Conservation (phyloP, 352 stramenopile genomes). For the Peronosclerospora sorghi region DNA sequence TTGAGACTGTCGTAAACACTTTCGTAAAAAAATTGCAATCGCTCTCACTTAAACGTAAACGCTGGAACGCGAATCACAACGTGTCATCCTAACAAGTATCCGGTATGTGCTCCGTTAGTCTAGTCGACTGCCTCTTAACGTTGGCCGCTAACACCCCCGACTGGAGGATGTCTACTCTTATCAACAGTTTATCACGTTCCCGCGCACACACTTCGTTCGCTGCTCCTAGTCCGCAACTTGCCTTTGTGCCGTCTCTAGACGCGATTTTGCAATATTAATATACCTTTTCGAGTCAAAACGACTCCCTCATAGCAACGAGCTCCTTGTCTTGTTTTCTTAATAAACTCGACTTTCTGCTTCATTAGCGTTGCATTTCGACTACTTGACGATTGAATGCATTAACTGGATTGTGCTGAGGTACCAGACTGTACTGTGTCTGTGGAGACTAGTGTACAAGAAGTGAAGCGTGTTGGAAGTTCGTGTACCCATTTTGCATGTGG, state of each 20-base stretch:
- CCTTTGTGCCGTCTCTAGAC: conserved; percentile 10
- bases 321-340: conserved; percentile 11
- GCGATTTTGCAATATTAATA: conserved; percentile 17
- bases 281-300: conserved; percentile 17
- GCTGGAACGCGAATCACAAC: conserved; percentile 5
- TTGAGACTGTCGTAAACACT: conserved; percentile 7
- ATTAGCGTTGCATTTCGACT: conserved; percentile 9
- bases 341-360: conserved; percentile 13
- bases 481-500: no score
- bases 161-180: conserved; percentile 20
- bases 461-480: no score
- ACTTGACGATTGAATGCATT: not conserved
- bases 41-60: conserved; percentile 11
- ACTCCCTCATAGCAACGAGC: conserved; percentile 13
- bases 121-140: not conserved
- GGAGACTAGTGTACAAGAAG: no score
- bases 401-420: no score
- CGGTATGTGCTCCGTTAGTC: not conserved
- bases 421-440: no score
- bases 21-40: conserved; percentile 5
- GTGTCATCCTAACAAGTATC: not conserved
- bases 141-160: conserved; percentile 3
- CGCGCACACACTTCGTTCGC: conserved; percentile 10
- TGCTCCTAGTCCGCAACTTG: conserved; percentile 7
- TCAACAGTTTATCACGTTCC: conserved; percentile 13